These are phyloP conservation scores for Saksenaea vasiformis DNA, from an alignment of 371 early-diverging fungal genomes.

Conservation along the genomic window DNA sequence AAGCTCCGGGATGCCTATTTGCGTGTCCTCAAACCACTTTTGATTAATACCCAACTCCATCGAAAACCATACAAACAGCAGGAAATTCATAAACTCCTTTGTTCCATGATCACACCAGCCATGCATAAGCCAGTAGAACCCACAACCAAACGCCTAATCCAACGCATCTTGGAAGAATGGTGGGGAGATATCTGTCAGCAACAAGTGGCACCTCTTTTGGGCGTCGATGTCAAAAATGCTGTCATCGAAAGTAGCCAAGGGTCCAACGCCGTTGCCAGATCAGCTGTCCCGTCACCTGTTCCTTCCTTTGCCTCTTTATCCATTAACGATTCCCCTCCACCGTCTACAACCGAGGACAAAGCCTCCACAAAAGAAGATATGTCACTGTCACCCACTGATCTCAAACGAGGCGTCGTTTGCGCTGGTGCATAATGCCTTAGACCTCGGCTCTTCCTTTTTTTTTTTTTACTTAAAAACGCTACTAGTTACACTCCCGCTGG, in stretches of 20 bases:
- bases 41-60: slow-evolving; percentile 67
- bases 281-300: neutral
- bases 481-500: too few relatives aligned
- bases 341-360: neutral
- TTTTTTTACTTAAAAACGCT: too few relatives aligned
- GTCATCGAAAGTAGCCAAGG: slow-evolving; percentile 3
- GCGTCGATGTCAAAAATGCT: slow-evolving; percentile 17
- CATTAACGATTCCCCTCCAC: neutral
- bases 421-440: neutral
- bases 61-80: slow-evolving; percentile 53
- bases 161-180: slow-evolving; percentile 59
- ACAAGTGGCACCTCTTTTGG: slow-evolving; percentile 17
- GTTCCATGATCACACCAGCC: slow-evolving; percentile 38
- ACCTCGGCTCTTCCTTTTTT: neutral
- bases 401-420: neutral
- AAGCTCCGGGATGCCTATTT: slow-evolving; percentile 78
- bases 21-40: slow-evolving; percentile 68
- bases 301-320: neutral
- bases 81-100: slow-evolving; percentile 48
- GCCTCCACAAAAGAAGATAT: neutral
- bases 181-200: slow-evolving; percentile 34
- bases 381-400: neutral
- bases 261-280: neutral
- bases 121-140: slow-evolving; percentile 37
- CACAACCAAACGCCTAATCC: slow-evolving; percentile 38